Percentiles rank a stretch among this genome's conserved stretches.
Evolutionary conservation across 139 green algal species (phyloP).

Genomic region (Chlorella sp.): DNA sequence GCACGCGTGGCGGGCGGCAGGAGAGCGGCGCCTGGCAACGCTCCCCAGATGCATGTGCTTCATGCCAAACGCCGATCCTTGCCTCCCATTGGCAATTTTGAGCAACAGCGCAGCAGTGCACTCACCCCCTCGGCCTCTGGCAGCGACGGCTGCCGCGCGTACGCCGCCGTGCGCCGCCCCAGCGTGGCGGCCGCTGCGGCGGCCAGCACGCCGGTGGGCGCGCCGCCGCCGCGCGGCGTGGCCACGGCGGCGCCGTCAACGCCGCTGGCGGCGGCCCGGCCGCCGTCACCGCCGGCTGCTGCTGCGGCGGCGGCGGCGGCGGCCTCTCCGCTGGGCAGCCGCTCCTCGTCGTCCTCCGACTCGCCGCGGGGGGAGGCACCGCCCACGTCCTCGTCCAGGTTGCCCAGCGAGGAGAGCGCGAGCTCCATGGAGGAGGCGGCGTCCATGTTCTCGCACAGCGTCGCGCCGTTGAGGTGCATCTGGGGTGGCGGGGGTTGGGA

Average conservation of each 20-base stretch:
- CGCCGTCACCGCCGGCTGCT: neutral
- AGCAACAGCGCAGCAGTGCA: too few species aligned
- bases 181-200: neutral
- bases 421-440: neutral
- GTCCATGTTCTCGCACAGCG: too few species aligned
- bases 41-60: too few species aligned
- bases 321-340: too few species aligned
- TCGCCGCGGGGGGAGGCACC: constrained; percentile 14
- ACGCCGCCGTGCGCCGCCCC: neutral
- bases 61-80: too few species aligned
- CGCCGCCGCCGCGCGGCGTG: too few species aligned
- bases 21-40: too few species aligned
- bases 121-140: too few species aligned
- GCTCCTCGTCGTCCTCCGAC: constrained; percentile 31
- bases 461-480: constrained; percentile 50
- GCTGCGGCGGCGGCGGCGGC: neutral
- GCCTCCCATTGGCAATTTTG: too few species aligned
- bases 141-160: too few species aligned
- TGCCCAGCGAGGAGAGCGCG: constrained; percentile 1
- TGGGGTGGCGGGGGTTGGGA: neutral
- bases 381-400: constrained; percentile 45
- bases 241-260: neutral
- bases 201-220: neutral
- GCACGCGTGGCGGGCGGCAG: too few species aligned
- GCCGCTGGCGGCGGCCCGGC: neutral